These are phyloP conservation scores for Echium plantagineum DNA, from an alignment of 257 asterid species.

Conservation along the genomic window DNA sequence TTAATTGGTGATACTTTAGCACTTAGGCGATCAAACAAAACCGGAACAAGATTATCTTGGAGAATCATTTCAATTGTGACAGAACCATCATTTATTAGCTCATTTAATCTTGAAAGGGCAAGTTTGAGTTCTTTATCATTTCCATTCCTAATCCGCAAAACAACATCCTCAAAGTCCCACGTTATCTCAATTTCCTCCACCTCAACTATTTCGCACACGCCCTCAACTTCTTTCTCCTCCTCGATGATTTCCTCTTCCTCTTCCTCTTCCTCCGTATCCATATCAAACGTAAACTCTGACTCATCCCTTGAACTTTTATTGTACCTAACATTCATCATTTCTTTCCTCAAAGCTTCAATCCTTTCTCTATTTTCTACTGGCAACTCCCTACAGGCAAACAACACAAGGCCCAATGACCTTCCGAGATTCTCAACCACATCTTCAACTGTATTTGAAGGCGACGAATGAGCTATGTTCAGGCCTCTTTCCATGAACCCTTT, in stretches of 20 bases:
- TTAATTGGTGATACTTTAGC: conserved; percentile 27
- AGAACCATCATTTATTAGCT: conserved; percentile 32
- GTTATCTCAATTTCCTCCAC: conserved; percentile 31
- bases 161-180: conserved; percentile 37
- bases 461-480: conserved; percentile 16
- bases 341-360: conserved; percentile 50
- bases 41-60: conserved; percentile 41
- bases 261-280: conserved; percentile 17
- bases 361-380: conserved; percentile 36
- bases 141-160: conserved; percentile 36
- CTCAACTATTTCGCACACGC: conserved; percentile 18
- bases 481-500: conserved; percentile 21
- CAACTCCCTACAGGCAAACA: conserved; percentile 58
- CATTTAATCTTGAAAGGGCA: conserved; percentile 33
- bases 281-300: conserved; percentile 27
- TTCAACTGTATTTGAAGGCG: conserved; percentile 52
- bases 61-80: conserved; percentile 24
- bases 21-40: conserved; percentile 35
- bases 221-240: conserved; percentile 10
- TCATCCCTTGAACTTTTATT: conserved; percentile 29
- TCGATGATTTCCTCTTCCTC: conserved; percentile 12
- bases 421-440: conserved; percentile 49
- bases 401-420: conserved; percentile 70
- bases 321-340: conserved; percentile 54
- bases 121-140: conserved; percentile 33